These are phyloP conservation scores for Trichosporon coremiiforme DNA, from an alignment of 1,284 basidiomycete species.

Conservation along the genomic window DNA sequence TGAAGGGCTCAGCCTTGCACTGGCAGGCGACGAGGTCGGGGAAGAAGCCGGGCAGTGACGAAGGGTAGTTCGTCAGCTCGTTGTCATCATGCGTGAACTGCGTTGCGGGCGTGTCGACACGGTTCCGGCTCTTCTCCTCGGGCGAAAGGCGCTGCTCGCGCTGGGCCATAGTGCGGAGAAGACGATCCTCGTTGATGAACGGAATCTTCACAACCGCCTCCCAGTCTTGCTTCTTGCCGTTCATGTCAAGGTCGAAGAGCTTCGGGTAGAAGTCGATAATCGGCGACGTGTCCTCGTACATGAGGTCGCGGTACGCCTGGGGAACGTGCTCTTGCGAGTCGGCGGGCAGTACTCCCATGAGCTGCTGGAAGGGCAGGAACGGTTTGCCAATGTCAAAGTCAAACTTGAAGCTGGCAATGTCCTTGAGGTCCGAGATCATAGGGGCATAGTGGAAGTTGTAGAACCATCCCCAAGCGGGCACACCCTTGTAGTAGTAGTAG, in stretches of 20 bases:
- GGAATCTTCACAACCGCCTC: conserved; percentile 99
- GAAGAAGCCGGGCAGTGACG: conserved; percentile 92
- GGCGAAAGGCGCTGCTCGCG: conserved; percentile 73
- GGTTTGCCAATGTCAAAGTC: conserved; percentile 83
- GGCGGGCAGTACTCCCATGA: conserved; percentile 95
- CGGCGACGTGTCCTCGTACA: conserved; percentile 81
- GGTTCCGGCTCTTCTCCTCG: conserved; percentile 78
- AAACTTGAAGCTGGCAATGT: conserved; percentile 78
- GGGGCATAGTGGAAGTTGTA: conserved; percentile 98
- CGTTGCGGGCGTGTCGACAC: conserved; percentile 71
- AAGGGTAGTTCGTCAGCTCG: conserved; percentile 73
- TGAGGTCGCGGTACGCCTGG: conserved; percentile 82
- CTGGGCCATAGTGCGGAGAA: conserved; percentile 82
- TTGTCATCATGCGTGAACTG: conserved; percentile 72
- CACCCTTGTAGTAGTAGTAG: conserved; percentile 97
- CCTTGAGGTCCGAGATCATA: conserved; percentile 82
- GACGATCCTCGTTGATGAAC: conserved; percentile 83
- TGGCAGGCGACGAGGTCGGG: conserved; percentile 82
- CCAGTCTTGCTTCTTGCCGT: conserved; percentile 99
- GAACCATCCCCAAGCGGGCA: conserved; percentile 98
- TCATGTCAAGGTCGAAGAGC: conserved; percentile 89
- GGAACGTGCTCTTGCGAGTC: conserved; percentile 90
- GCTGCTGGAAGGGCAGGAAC: conserved; percentile 92
- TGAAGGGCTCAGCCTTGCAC: conserved; percentile 76
- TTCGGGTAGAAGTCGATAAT: conserved; percentile 94